Conservation (phyloP, 176 grass and related monocot species). For the Lolium multiflorum region DNA sequence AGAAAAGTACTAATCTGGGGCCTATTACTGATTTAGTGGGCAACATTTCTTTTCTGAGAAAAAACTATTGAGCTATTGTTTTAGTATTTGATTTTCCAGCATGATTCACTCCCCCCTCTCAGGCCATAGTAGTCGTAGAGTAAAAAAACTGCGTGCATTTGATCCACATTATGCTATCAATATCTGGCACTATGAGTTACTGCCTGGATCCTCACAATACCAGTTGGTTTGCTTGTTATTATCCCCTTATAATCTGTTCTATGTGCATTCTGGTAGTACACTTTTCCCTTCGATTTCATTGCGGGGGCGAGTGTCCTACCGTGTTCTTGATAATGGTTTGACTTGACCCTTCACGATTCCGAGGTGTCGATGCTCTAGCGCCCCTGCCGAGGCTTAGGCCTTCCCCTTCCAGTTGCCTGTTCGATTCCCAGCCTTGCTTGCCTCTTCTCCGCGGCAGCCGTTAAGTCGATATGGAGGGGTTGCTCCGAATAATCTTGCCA, state of each 20-base stretch:
- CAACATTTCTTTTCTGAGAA: neutral
- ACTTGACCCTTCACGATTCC: neutral
- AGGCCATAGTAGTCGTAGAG: neutral
- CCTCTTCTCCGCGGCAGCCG: neutral
- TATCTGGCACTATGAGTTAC: neutral
- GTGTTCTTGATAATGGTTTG: neutral
- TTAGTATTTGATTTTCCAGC: neutral
- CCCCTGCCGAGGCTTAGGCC: neutral
- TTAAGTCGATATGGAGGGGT: neutral
- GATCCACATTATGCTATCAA: neutral
- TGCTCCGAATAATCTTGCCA: constrained; percentile 2
- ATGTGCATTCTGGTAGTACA: neutral
- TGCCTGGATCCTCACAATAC: neutral
- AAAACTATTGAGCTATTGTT: neutral
- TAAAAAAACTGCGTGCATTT: neutral
- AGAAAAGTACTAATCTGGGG: neutral
- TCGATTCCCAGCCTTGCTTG: neutral
- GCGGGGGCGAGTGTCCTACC: neutral
- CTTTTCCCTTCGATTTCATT: neutral
- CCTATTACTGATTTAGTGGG: neutral
- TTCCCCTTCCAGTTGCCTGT: too few species aligned
- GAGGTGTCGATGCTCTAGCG: neutral
- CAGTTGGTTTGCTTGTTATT: neutral
- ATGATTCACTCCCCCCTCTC: neutral
- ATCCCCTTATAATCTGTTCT: neutral